Conservation (phyloP, 768 basidiomycete species). For the Coprinopsis cinerea region DNA sequence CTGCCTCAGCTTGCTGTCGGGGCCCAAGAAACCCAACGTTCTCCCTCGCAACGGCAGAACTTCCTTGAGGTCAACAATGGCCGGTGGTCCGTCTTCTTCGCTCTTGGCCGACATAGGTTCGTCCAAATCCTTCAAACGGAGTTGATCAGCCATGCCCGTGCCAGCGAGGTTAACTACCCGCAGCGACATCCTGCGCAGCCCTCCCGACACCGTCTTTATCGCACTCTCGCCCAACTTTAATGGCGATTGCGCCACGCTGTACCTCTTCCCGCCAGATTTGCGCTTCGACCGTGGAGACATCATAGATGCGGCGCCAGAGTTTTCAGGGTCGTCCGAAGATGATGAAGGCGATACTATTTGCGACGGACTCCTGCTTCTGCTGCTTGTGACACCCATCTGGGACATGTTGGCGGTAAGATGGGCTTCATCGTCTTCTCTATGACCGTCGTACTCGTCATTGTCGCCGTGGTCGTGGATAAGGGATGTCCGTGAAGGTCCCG, state of each 20-base stretch:
- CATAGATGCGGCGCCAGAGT: constrained; percentile 27
- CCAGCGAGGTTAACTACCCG: constrained; percentile 80
- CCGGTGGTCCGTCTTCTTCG: constrained; percentile 31
- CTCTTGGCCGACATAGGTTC: constrained; percentile 23
- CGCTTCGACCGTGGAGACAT: constrained; percentile 32
- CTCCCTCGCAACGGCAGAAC: constrained; percentile 61
- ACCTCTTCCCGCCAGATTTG: constrained; percentile 36
- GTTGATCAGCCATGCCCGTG: constrained; percentile 51
- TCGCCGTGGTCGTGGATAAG: constrained; percentile 52
- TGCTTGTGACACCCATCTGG: constrained; percentile 16
- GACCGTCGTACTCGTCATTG: constrained; percentile 61
- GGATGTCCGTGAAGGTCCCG: constrained; percentile 10
- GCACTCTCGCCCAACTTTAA: constrained; percentile 56
- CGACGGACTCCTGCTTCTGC: constrained; percentile 17
- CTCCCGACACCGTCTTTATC: constrained; percentile 51
- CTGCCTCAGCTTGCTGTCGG: constrained; percentile 57
- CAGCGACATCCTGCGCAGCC: constrained; percentile 57
- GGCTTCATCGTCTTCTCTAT: constrained; percentile 53
- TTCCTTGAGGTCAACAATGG: constrained; percentile 37
- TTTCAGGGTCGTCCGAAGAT: constrained; percentile 44
- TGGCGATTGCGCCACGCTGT: constrained; percentile 51
- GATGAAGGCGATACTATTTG: constrained; percentile 24
- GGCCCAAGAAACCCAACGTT: constrained; percentile 72
- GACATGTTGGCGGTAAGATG: constrained; percentile 53
- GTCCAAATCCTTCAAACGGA: constrained; percentile 47